Evolutionary conservation across 768 basidiomycete genomes (phyloP).

Genomic region (Boletus tomentosulus): DNA sequence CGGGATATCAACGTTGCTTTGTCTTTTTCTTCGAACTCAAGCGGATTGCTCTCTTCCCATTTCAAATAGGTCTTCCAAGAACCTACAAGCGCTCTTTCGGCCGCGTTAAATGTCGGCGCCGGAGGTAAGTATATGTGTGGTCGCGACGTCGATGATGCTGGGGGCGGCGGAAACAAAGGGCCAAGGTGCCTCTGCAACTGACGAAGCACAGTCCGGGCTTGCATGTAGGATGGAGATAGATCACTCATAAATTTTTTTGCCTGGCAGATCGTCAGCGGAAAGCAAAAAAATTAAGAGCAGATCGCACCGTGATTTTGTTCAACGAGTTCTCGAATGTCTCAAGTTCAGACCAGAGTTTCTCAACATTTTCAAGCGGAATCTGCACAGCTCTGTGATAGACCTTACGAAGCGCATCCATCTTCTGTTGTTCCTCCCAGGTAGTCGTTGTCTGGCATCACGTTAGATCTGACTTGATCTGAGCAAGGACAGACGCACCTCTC

Average conservation of each 20-base stretch:
- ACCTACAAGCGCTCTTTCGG: slow-evolving; percentile 72
- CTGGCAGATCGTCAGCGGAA: slow-evolving; percentile 32
- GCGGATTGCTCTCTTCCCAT: slow-evolving; percentile 93
- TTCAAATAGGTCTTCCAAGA: slow-evolving; percentile 91
- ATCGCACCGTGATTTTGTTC: slow-evolving; percentile 76
- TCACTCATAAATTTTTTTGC: slow-evolving; percentile 96
- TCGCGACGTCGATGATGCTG: slow-evolving; percentile 38
- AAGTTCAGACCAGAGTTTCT: slow-evolving; percentile 89
- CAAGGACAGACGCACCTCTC: slow-evolving; percentile 51
- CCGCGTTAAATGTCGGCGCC: slow-evolving; percentile 65
- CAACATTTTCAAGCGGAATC: slow-evolving; percentile 91
- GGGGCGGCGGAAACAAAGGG: slow-evolving; percentile 52
- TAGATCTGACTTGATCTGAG: slow-evolving; percentile 3
- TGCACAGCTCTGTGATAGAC: slow-evolving; percentile 92
- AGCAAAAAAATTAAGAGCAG: background rate
- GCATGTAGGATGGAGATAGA: slow-evolving; percentile 91
- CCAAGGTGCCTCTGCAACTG: slow-evolving; percentile 71
- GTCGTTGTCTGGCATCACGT: slow-evolving; percentile 49
- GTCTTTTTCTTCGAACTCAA: slow-evolving; percentile 88
- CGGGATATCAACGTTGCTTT: slow-evolving; percentile 59
- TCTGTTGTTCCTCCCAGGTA: slow-evolving; percentile 95
- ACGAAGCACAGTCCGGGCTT: slow-evolving; percentile 84
- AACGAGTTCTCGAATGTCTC: slow-evolving; percentile 87
- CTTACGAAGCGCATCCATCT: slow-evolving; percentile 89
- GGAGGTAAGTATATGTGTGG: slow-evolving; percentile 59